Evolutionary conservation across 1,284 basidiomycete genomes (phyloP).

Genomic region (Apiotrichum gamsii): DNA sequence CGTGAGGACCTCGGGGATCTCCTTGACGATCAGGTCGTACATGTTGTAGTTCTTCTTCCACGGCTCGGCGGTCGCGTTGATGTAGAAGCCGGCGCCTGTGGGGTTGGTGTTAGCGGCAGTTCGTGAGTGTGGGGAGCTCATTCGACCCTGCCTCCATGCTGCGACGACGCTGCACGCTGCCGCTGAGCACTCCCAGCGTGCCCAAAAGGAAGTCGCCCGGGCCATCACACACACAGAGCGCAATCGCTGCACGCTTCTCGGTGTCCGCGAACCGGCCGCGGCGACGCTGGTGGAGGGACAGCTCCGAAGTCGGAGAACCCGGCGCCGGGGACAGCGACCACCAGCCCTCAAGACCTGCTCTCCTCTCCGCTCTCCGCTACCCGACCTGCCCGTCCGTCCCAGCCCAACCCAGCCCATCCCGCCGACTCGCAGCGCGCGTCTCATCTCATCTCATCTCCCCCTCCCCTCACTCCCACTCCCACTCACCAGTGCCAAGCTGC

Average conservation of each 20-base stretch:
- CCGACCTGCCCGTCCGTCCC: no score
- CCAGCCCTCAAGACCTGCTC: background rate
- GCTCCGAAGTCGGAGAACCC: background rate
- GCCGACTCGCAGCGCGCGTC: no score
- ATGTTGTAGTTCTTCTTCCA: constrained; percentile 86
- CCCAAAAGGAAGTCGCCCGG: no score
- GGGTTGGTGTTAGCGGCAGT: background rate
- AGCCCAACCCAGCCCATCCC: no score
- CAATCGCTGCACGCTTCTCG: no score
- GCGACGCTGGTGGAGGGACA: no score
- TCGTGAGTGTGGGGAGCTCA: background rate
- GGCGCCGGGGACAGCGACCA: background rate
- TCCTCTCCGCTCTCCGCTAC: background rate
- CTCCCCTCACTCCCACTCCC: constrained; percentile 9
- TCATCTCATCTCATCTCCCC: no score
- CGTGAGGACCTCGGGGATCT: constrained; percentile 71
- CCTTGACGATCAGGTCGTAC: constrained; percentile 72
- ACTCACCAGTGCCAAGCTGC: constrained; percentile 76
- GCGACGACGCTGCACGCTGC: no score
- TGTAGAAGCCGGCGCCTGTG: constrained; percentile 82
- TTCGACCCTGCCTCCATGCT: no score
- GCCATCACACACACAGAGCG: no score
- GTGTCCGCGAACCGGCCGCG: no score
- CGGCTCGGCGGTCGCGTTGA: constrained; percentile 75
- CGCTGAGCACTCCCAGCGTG: no score